These are phyloP conservation scores for Leishmania mexicana DNA, from an alignment of 208 protist genomes.

Conservation along the genomic window DNA sequence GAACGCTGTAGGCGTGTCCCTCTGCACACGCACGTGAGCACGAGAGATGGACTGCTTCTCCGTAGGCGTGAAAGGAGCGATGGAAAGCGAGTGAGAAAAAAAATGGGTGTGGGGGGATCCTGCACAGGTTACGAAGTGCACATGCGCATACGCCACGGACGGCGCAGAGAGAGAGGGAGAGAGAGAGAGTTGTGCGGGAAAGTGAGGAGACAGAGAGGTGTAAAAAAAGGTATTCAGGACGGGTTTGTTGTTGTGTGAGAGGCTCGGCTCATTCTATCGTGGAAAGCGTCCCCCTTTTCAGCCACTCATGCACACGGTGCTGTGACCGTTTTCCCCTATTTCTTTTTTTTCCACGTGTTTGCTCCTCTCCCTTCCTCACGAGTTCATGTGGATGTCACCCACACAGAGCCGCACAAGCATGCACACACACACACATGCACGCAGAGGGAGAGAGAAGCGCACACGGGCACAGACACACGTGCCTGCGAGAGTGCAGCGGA, in stretches of 20 bases:
- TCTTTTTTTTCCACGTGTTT: not conserved
- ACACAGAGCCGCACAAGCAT: not conserved
- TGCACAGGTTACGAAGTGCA: not conserved
- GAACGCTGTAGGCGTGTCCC: too few species aligned
- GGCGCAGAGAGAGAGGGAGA: not conserved
- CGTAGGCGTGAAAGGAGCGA: not conserved
- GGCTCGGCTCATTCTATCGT: not conserved
- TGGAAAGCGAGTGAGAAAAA: not conserved
- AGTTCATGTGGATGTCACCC: not conserved
- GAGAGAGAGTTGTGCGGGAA: not conserved
- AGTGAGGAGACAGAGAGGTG: not conserved
- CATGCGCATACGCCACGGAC: not conserved
- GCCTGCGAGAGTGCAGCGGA: not conserved
- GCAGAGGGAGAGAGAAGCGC: too few species aligned
- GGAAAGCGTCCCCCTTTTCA: not conserved
- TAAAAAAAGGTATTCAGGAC: not conserved
- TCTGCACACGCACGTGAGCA: not conserved
- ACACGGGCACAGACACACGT: not conserved
- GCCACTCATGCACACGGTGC: not conserved
- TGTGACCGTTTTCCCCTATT: not conserved
- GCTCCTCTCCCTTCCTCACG: not conserved
- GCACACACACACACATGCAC: too few species aligned
- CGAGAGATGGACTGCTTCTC: not conserved
- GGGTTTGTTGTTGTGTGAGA: not conserved
- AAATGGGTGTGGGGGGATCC: not conserved